These are phyloP conservation scores for Pelomyxa schiedti DNA, from an alignment of 78 protist genomes.

Conservation along the genomic window DNA sequence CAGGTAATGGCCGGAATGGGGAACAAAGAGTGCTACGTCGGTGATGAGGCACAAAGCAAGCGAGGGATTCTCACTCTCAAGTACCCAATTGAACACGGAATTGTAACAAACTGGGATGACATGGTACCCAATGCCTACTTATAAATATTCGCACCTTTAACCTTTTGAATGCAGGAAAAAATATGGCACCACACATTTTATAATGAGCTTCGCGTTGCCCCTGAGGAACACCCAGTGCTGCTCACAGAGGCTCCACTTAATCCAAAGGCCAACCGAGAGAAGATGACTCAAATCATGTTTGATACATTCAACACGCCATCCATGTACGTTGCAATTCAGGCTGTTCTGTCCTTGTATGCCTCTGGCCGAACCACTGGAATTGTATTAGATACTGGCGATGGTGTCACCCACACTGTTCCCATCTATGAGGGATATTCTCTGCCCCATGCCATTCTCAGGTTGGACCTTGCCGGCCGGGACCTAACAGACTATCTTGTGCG, in stretches of 20 bases:
- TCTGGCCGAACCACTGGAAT: conserved; percentile 68
- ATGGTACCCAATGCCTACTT: conserved; percentile 26
- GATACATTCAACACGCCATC: conserved; percentile 89
- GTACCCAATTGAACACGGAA: conserved; percentile 46
- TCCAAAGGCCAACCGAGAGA: conserved; percentile 85
- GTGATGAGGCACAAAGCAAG: conserved; percentile 74
- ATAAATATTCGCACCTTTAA: not conserved
- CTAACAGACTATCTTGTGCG: conserved; percentile 67
- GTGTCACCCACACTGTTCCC: conserved; percentile 84
- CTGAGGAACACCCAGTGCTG: conserved; percentile 87
- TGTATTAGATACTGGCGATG: conserved; percentile 92
- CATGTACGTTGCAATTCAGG: conserved; percentile 44
- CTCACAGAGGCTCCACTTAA: conserved; percentile 90
- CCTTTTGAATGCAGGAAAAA: conserved; percentile 50
- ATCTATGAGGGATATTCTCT: conserved; percentile 81
- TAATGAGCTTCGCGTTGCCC: conserved; percentile 79
- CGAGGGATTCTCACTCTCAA: conserved; percentile 56
- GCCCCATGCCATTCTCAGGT: conserved; percentile 70
- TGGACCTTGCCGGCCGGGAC: conserved; percentile 79
- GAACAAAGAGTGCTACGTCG: conserved; percentile 64
- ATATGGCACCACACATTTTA: conserved; percentile 89
- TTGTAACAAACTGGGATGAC: conserved; percentile 52
- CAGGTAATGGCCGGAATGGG: conserved; percentile 20
- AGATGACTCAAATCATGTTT: conserved; percentile 81
- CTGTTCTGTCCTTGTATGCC: conserved; percentile 75